Base-by-base conservation (phyloP, 768 basidiomycete species). In the Boletus subcaerulescens region DNA sequence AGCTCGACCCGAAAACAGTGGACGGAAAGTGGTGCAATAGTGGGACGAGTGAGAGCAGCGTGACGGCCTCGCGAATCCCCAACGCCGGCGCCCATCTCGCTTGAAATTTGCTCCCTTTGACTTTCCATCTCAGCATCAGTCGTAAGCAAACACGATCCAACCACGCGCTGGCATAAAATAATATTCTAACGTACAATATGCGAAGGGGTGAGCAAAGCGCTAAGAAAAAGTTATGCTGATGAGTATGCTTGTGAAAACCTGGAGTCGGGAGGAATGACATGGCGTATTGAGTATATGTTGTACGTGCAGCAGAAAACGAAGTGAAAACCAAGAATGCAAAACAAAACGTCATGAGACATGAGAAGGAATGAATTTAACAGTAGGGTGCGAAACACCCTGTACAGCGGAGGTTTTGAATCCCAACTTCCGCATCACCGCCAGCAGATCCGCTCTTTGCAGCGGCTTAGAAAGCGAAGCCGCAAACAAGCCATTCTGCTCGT, bases 351-450 rank as follows among this genome's bases (percentile, higher is more conserved):
- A 71, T 57, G 57, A 61, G 18, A 59, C 50, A 59, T 64, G 72
- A 52, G 62, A 56, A 53, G 81, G 70, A 55, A 81, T 79, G 54
- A 84, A 73, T 74, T 84, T 85, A 36, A 78, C 74, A 46, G 78
- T 67, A 17, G 74, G 69, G 40, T 75, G 73, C 45, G 77, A 71
- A 52, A 79, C 75, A 36, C 80, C 84, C 61, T 80, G 86, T 59
- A 83, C 78, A 15, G 88, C 84, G 17, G 89, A 84, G 22, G 89
- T 91, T 79, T 86, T 93, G 80, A 97, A 96, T 26, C 94, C 94
- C 53, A 97, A 80, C 65, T 90, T 86, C 39, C 87, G 86, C 83
- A 97, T 87, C 52, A 81, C 82, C 50, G 77, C 80, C 74, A 94
- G 76, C 32, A 97, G 76, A 68, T 94, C 93, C 22, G 84, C 82